Conservation (phyloP, 805 yeast species). For the Hyphopichia homilentoma region DNA sequence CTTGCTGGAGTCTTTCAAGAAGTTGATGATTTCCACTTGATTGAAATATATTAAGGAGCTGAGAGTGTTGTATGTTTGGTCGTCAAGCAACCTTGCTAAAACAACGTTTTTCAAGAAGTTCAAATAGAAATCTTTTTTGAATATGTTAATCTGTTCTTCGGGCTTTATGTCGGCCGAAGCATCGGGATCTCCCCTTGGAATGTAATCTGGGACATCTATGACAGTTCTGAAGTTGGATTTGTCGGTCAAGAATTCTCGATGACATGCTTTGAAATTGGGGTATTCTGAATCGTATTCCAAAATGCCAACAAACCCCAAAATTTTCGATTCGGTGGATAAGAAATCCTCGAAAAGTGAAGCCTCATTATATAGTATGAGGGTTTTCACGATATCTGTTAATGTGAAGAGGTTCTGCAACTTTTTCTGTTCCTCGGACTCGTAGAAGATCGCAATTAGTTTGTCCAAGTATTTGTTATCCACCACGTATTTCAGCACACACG, state of each 20-base stretch:
- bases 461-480: constrained; percentile 50
- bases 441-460: constrained; percentile 50
- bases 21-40: constrained; percentile 63
- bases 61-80: constrained; percentile 65
- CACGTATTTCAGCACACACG: constrained; percentile 55
- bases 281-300: constrained; percentile 86
- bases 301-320: constrained; percentile 64
- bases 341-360: constrained; percentile 29
- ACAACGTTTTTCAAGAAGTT: constrained; percentile 86
- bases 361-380: constrained; percentile 70
- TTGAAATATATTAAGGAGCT: constrained; percentile 63
- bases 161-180: neutral
- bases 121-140: constrained; percentile 71
- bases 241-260: constrained; percentile 59
- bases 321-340: constrained; percentile 25
- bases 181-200: constrained; percentile 44
- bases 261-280: constrained; percentile 76
- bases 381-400: constrained; percentile 71
- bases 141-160: constrained; percentile 38
- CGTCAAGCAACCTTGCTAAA: constrained; percentile 77
- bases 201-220: constrained; percentile 51
- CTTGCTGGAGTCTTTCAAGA: constrained; percentile 45
- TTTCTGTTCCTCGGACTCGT: constrained; percentile 50
- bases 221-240: constrained; percentile 68
- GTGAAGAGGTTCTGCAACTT: constrained; percentile 56